A percentile compares a stretch with the other conserved stretches of the same genome.
Evolutionary conservation across 805 yeast genomes (phyloP).

Genomic region (Saccharomycopsis oosterbeekiorum): DNA sequence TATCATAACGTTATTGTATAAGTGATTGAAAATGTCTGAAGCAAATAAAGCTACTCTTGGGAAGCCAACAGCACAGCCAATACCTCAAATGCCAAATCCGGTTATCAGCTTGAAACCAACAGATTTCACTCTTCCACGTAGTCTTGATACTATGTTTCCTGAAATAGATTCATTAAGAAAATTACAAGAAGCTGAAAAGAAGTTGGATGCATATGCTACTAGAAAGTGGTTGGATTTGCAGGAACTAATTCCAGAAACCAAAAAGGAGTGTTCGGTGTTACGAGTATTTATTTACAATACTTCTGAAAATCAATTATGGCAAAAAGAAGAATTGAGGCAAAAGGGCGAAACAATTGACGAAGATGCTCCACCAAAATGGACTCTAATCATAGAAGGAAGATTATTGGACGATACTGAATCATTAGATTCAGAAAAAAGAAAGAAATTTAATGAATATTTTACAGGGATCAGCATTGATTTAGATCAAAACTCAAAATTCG

Average conservation of each 20-base stretch:
- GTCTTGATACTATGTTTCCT: slow-evolving; percentile 42
- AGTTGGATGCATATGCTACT: slow-evolving; percentile 69
- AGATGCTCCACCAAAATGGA: slow-evolving; percentile 54
- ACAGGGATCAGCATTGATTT: slow-evolving; percentile 81
- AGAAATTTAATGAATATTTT: slow-evolving; percentile 68
- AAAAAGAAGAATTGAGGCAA: slow-evolving; percentile 24
- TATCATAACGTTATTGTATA: no score
- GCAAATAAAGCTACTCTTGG: slow-evolving; percentile 19
- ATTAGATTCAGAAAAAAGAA: slow-evolving; percentile 38
- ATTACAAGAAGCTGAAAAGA: slow-evolving; percentile 70
- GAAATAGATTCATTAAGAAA: slow-evolving; percentile 65
- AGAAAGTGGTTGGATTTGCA: slow-evolving; percentile 81
- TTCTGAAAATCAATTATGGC: slow-evolving; percentile 87
- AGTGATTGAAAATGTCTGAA: neutral
- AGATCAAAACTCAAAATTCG: slow-evolving; percentile 21
- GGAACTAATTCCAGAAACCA: slow-evolving; percentile 43
- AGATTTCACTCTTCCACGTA: slow-evolving; percentile 40
- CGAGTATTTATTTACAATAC: slow-evolving; percentile 79
- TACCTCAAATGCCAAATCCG: slow-evolving; percentile 19
- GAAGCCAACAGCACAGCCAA: slow-evolving; percentile 19
- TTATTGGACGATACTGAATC: slow-evolving; percentile 44
- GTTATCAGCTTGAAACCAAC: slow-evolving; percentile 34
- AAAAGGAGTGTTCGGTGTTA: slow-evolving; percentile 45
- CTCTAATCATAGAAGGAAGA: slow-evolving; percentile 81
- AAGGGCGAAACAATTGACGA: slow-evolving; percentile 21